These are phyloP conservation scores for Podila verticillata DNA, from an alignment of 192 early-diverging fungal species.

Conservation along the genomic window DNA sequence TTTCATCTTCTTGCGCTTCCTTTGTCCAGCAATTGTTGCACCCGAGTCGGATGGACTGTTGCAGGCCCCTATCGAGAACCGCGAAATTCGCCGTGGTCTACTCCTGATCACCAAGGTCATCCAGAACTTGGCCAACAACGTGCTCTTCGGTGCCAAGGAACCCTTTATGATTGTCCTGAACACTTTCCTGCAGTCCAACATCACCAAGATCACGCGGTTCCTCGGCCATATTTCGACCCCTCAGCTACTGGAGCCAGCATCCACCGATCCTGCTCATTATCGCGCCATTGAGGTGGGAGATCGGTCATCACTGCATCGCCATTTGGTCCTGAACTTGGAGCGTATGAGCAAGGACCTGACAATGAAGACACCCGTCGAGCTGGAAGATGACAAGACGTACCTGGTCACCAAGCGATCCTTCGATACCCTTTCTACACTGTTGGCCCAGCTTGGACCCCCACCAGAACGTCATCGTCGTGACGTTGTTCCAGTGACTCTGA, in stretches of 20 bases:
- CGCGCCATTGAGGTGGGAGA: constrained; percentile 52
- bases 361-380: constrained; percentile 44
- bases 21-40: constrained; percentile 94
- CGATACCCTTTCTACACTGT: constrained; percentile 82
- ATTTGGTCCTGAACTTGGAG: constrained; percentile 75
- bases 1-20: constrained; percentile 95
- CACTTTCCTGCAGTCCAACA: constrained; percentile 85
- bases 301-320: constrained; percentile 63
- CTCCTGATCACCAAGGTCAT: constrained; percentile 95
- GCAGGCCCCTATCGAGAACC: constrained; percentile 60
- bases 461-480: constrained; percentile 72
- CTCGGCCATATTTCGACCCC: constrained; percentile 79
- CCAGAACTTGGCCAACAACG: constrained; percentile 96
- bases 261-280: constrained; percentile 60
- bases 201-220: constrained; percentile 81
- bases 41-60: constrained; percentile 87
- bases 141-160: constrained; percentile 95
- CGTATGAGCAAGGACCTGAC: constrained; percentile 74
- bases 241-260: constrained; percentile 48
- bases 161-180: constrained; percentile 94
- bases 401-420: constrained; percentile 73
- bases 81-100: constrained; percentile 83
- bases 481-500: constrained; percentile 50
- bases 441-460: constrained; percentile 90
- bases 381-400: constrained; percentile 51